Percentiles rank a stretch among this genome's conserved stretches.
Evolutionary conservation across 1,284 basidiomycete genomes (phyloP).

Genomic region (Lentinula novae-zelandiae): DNA sequence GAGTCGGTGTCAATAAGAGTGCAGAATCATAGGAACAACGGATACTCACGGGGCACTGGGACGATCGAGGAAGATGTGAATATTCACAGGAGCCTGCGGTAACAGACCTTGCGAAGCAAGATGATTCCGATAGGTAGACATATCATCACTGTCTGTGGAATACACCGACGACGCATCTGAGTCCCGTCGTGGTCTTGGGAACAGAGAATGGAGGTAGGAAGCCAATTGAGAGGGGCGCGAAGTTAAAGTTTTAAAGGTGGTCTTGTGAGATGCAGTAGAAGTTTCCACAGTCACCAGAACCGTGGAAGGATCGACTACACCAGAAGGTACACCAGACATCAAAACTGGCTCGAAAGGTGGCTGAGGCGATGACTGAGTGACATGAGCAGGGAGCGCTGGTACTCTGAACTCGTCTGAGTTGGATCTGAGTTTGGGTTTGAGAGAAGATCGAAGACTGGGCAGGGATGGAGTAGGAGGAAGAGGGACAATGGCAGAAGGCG

Average conservation of each 20-base stretch:
- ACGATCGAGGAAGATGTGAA: slow-evolving; percentile 79
- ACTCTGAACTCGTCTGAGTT: slow-evolving; percentile 36
- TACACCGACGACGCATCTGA: slow-evolving; percentile 49
- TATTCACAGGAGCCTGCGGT: slow-evolving; percentile 37
- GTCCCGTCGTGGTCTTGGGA: slow-evolving; percentile 30
- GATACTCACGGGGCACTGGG: slow-evolving; percentile 69
- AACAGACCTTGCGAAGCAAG: slow-evolving; percentile 55
- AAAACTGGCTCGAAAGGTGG: slow-evolving; percentile 64
- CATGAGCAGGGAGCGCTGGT: slow-evolving; percentile 33
- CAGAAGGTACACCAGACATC: slow-evolving; percentile 52
- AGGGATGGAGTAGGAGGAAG: slow-evolving; percentile 26
- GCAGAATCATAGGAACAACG: not conserved
- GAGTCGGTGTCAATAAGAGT: slow-evolving; percentile 7
- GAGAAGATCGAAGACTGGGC: slow-evolving; percentile 35
- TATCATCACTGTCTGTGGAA: slow-evolving; percentile 43
- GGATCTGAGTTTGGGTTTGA: slow-evolving; percentile 35
- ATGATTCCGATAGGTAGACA: slow-evolving; percentile 52
- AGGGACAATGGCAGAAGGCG: slow-evolving; percentile 27
- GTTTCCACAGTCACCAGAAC: slow-evolving; percentile 70
- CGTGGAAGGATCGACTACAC: slow-evolving; percentile 49
- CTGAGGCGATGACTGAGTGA: slow-evolving; percentile 29
- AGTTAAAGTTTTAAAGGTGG: slow-evolving; percentile 59
- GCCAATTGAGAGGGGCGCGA: slow-evolving; percentile 67
- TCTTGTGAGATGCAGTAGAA: slow-evolving; percentile 57
- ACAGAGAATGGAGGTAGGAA: slow-evolving; percentile 49